These are phyloP conservation scores for Trapa bicornis DNA, from an alignment of 345 rosid species.

Conservation along the genomic window DNA sequence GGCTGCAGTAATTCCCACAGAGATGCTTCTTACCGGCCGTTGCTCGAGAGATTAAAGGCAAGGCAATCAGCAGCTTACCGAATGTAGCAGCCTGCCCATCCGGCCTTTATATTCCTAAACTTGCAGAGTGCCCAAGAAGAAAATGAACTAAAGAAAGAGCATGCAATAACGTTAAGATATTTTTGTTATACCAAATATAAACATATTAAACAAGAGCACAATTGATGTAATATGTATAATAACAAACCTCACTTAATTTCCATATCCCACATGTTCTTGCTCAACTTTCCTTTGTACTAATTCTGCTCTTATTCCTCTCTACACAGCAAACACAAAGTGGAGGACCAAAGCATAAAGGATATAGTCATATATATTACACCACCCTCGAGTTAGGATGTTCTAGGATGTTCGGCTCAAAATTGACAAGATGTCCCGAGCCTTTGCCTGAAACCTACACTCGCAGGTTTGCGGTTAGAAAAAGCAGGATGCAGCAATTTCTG, in stretches of 20 bases:
- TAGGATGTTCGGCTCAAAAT: conserved; percentile 17
- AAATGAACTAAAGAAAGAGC: background rate
- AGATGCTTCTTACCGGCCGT: background rate
- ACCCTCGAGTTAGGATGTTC: background rate
- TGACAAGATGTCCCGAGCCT: conserved; percentile 62
- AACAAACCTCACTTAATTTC: conserved; percentile 1
- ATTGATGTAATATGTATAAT: background rate
- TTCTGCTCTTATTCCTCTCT: conserved; percentile 2
- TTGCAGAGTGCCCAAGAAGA: background rate
- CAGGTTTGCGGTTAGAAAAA: conserved; percentile 22
- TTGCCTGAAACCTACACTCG: conserved; percentile 27
- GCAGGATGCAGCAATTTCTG: conserved; percentile 30
- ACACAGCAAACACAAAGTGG: conserved; percentile 1
- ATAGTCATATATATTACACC: background rate
- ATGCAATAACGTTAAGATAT: background rate
- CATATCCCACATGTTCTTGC: background rate
- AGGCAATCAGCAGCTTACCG: background rate
- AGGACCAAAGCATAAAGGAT: background rate
- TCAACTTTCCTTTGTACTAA: background rate
- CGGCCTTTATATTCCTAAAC: background rate
- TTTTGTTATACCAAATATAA: background rate
- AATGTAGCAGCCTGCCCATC: background rate
- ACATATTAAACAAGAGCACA: background rate
- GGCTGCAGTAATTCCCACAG: background rate
- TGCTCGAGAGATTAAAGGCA: background rate